Conservation (phyloP, 495 filamentous ascomycete species). For the Pyrenula massariospora region DNA sequence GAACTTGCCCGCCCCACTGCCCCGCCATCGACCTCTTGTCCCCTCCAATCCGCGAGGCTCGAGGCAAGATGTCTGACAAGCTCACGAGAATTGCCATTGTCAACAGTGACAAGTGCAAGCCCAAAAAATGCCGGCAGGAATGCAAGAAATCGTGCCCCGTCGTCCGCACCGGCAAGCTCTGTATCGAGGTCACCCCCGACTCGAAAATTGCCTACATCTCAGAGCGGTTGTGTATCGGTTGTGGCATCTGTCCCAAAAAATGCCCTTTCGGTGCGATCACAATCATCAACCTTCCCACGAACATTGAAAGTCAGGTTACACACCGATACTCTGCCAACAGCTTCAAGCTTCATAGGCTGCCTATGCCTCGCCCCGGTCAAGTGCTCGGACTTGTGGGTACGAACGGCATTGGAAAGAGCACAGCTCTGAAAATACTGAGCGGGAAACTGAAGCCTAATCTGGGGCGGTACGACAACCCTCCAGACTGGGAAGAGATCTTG, state of each 20-base stretch:
- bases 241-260: constrained; percentile 98
- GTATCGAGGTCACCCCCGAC: constrained; percentile 80
- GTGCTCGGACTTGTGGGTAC: constrained; percentile 96
- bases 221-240: constrained; percentile 88
- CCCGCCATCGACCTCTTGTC: too few relatives aligned
- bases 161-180: constrained; percentile 92
- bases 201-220: constrained; percentile 98
- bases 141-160: constrained; percentile 99
- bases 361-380: constrained; percentile 88
- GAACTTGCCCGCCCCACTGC: neutral
- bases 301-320: constrained; percentile 92
- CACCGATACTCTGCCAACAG: constrained; percentile 98
- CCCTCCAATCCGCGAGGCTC: too few relatives aligned
- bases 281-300: constrained; percentile 98
- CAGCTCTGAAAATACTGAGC: constrained; percentile 92
- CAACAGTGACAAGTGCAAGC: constrained; percentile 97
- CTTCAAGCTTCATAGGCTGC: constrained; percentile 96
- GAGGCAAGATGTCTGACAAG: constrained; percentile 72
- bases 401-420: constrained; percentile 99
- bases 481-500: constrained; percentile 97
- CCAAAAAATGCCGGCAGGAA: constrained; percentile 98
- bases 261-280: constrained; percentile 98
- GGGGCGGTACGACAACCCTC: constrained; percentile 87
- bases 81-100: constrained; percentile 94
- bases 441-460: constrained; percentile 97